These are phyloP conservation scores for Apocynum venetum DNA, from an alignment of 257 asterid species.

Conservation along the genomic window DNA sequence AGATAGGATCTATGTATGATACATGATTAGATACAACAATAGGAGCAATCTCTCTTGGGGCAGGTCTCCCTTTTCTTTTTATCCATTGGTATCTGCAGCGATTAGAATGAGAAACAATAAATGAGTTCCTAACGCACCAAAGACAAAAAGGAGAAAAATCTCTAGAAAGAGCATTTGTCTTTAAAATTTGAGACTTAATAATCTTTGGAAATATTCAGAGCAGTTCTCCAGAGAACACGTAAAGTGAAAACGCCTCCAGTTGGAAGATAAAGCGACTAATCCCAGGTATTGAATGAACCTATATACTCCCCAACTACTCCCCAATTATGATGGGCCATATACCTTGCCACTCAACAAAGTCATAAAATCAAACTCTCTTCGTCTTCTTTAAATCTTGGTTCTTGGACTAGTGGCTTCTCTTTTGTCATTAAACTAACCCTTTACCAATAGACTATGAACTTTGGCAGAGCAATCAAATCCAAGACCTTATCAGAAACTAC, in stretches of 20 bases:
- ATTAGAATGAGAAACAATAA: constrained; percentile 13
- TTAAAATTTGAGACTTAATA: background rate
- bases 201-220: background rate
- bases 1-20: constrained; percentile 90
- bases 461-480: background rate
- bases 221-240: background rate
- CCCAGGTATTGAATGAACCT: background rate
- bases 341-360: background rate
- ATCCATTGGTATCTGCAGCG: constrained; percentile 94
- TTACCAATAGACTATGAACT: background rate
- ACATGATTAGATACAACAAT: constrained; percentile 90
- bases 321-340: background rate
- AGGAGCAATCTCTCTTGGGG: constrained; percentile 91
- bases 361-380: background rate
- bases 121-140: background rate
- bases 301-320: too few species aligned
- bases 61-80: constrained; percentile 87
- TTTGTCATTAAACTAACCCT: background rate
- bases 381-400: background rate
- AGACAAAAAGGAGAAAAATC: background rate
- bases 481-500: background rate
- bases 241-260: background rate
- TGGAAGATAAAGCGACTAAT: background rate
- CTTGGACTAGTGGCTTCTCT: background rate
- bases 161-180: background rate